Base-by-base conservation (phyloP, 2,329 filamentous ascomycete genomes). In the Hypoxylon sp. region DNA sequence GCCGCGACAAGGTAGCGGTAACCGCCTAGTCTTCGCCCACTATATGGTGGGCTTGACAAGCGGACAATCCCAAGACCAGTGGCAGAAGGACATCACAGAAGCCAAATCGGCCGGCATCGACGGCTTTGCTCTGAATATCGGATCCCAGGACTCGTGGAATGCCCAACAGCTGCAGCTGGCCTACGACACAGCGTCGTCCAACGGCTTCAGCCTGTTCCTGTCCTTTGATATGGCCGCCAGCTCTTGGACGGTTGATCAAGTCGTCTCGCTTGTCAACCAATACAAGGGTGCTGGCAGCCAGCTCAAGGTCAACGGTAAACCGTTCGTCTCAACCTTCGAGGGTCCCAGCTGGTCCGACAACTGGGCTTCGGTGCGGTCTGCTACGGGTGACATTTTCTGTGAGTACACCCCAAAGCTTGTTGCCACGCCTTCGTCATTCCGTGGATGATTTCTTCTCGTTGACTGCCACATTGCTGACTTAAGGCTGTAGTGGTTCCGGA, bases 261-360 rank as follows among this genome's bases (percentile, higher is more conserved):
- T 79, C 55, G 58, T 70, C 31, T 51, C 60, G 46, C 74, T 79
- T 47, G 77, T 83, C 67, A 81, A 81, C 69, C 74, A 75, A 19
- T 80, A 79, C 74, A 80, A 79, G 62, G 66, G 70, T 8, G 79
- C 77, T 7, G 57, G 73, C 11, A 81, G 81, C 11, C 81, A 86
- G 68, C 76, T 81, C 67, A 79, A 77, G 55, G 78, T 83, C 58
- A 77, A 83, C 35, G 76, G 75, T 19, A 78, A 78, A 37, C 79
- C 84, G 0, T 76, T 86, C 8, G 84, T 86, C n/a, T 85, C 83
- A 3, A 87, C 85, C 0, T 87, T 87, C 60, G 84, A 86, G 72
- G 85, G 85, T 1, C 76, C 81, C 5, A 72, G 69, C 24, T 82
- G 81, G 73, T 78, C 80, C 3, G 76, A 76, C 24, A 81, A 84